Base-by-base conservation (phyloP, 768 basidiomycete species). In the Suillus spraguei region DNA sequence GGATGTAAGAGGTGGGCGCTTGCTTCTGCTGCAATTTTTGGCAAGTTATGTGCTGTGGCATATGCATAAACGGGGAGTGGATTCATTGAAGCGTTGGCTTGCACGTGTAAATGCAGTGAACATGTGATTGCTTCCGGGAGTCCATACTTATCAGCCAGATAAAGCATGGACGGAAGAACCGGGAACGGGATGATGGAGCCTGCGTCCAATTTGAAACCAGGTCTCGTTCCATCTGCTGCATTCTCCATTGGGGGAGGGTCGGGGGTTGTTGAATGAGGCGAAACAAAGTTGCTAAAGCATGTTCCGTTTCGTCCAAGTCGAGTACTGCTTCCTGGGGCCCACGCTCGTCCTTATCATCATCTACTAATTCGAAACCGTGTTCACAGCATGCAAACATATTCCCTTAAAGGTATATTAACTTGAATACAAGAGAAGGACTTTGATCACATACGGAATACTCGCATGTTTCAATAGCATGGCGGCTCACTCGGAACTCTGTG, bases 331-430 rank as follows among this genome's bases (percentile, higher is more conserved):
- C 75, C 54, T 74, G 67, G 20, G 33, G 56, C 13, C 32, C 36
- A 20, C 66, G 62, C 60, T 60, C 41, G 59, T 61, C 67, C n/a
- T 61, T 64, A 59, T 61, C 41, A 33, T 61, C 41, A 28, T 54
- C 24, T 1, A 66, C 55, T 35, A 67, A 55, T 56, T 46, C 36
- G 58, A 64, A 60, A n/a, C 65, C 68, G 28, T 68, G 72, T 42
- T 85, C 82, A 65, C 88, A 89, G 65, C 82, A 82, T 32, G 79
- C 74, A 71, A 91, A 90, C 90, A 91, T 91, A 69, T 88, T 82
- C 33, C 81, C 89, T 90, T 71, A 13, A 70, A 64, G 58, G 24
- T 28, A 42, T 11, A 41, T 58, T 28, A 41, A 20, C 4, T 39
- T 11, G 46, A 22, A 13, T 46, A 16, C 38, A 22, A 33, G 39